Evolutionary conservation across 2,329 filamentous ascomycete genomes (phyloP), one percentile per base, ranked within the genome.

Genomic region (Paracoccidioides lutzii): DNA sequence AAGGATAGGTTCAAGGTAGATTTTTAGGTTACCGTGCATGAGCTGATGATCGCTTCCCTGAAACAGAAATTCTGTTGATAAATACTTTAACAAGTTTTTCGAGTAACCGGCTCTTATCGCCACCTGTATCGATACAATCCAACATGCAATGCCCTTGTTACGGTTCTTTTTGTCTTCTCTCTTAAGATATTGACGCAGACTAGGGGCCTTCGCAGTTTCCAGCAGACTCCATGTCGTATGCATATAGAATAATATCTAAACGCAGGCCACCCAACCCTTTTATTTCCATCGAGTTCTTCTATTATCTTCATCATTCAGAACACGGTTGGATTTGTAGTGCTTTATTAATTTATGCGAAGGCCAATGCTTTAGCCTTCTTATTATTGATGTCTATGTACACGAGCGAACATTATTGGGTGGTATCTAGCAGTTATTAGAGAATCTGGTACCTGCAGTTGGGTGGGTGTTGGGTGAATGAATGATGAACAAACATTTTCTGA

Each of bases 1-100:
- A 37, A 8, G n/a, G 44, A 22, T 22, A 22, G 22, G 22, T 22
- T 2, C 22, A 2, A 22, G 22, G 22, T 22, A 22, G 22, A 22
- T 22, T 22, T 22, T 22, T n/a, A 6, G n/a, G 32, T n/a, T 15
- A 1, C 32, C n/a, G 9, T 37, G 30, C 7, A 37, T 32, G 15
- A 15, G 12, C 15, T 46, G 22, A 46, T 33, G 15, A 33, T 12
- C 5, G 6, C 32, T 2, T 4, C 12, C 28, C 9, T 37, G 22
- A 44, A 42, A 32, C 43, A 56, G 55, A 40, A 56, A 56, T 28
- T 37, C n/a, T 12, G 22, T 53, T 5, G 55, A 56, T 32, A 55
- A 55, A 33, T 55, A 46, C n/a, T 52, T 63, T 44, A 58, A 58
- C 40, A 59, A 62, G 43, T 35, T 65, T 28, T 63, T 67, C 55